These are phyloP conservation scores for maize (Zea mays) DNA, from an alignment of 176 grass and related monocot genomes.

Conservation along the genomic window Zm-B73-REFERENCE-NAM-5.0 NC_050099.1:188132001-188132500, in stretches of 20 bases:
- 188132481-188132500: constrained; percentile 25
- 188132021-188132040: constrained; percentile 54
- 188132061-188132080: constrained; percentile 48
- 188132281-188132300: not conserved
- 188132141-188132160: not conserved
- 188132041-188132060: constrained; percentile 42
- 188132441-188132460: constrained; percentile 35
- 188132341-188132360: constrained; percentile 10
- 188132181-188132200: not conserved
- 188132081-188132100: constrained; percentile 30
- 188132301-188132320: not conserved
- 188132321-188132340: constrained; percentile 6
- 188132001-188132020: constrained; percentile 44
- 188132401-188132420: constrained; percentile 27
- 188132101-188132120: not conserved
- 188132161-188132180: not conserved
- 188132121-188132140: constrained; percentile 7
- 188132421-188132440: constrained; percentile 22
- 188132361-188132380: constrained; percentile 6
- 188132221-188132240: not conserved
- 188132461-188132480: constrained; percentile 28
- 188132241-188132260: not conserved
- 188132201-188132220: constrained; percentile 5
- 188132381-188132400: not conserved
- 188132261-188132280: not conserved